Percentiles rank a stretch among this genome's conserved stretches.
Conservation (phyloP, 306 rosid genomes). For the Sesbania bispinosa region DNA sequence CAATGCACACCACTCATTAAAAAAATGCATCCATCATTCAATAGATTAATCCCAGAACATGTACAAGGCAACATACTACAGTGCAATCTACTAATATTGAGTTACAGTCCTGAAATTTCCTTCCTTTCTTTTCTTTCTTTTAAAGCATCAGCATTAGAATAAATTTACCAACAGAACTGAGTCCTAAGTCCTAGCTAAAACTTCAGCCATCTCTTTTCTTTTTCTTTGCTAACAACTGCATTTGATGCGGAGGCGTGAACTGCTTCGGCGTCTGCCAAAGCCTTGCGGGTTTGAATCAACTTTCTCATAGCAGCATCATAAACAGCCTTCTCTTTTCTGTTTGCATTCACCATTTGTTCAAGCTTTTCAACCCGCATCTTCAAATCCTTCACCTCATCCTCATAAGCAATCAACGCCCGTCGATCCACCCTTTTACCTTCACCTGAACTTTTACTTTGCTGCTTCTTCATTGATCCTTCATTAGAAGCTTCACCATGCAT, state of each 20-base stretch:
- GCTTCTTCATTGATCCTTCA: slow-evolving; percentile 54
- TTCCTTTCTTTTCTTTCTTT: background rate
- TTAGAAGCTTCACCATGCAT: slow-evolving; percentile 49
- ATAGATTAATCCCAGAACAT: background rate
- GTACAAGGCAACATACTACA: slow-evolving; percentile 3
- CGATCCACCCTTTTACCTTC: slow-evolving; percentile 79
- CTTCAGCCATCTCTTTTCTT: slow-evolving; percentile 93
- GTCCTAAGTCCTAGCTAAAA: slow-evolving; percentile 44
- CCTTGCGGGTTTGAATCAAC: slow-evolving; percentile 69
- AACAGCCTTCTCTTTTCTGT: slow-evolving; percentile 77
- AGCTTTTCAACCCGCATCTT: slow-evolving; percentile 64
- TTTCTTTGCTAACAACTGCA: slow-evolving; percentile 78
- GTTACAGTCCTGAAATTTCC: background rate
- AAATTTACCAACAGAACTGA: background rate
- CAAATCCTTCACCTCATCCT: slow-evolving; percentile 80
- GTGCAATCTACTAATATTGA: slow-evolving; percentile 1
- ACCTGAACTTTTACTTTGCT: slow-evolving; percentile 46
- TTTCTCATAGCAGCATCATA: slow-evolving; percentile 83
- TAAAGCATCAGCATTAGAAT: background rate
- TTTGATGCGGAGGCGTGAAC: slow-evolving; percentile 81
- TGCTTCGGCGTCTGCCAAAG: slow-evolving; percentile 68
- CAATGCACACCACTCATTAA: background rate
- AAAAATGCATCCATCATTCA: slow-evolving; percentile 3
- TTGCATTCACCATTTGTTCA: slow-evolving; percentile 78
- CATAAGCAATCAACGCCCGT: slow-evolving; percentile 62